Conservation (phyloP, 495 filamentous ascomycete genomes). For the Hypoxylon perforatum region DNA sequence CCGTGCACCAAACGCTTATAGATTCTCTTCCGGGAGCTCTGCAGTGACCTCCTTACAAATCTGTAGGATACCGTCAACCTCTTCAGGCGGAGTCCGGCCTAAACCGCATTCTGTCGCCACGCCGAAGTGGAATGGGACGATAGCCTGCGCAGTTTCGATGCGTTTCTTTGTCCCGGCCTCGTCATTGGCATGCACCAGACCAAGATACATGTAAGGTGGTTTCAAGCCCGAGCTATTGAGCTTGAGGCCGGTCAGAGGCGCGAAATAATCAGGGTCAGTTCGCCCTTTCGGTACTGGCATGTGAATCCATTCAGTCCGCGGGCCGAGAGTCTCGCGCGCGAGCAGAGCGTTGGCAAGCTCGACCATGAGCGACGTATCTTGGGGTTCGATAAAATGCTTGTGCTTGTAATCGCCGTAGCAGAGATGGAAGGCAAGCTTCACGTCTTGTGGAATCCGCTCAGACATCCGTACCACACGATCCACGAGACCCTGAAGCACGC, state of each 20-base stretch:
- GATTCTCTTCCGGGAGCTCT: neutral
- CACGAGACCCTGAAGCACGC: conserved; percentile 51
- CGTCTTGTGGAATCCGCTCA: conserved; percentile 46
- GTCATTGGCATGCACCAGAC: conserved; percentile 55
- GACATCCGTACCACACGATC: conserved; percentile 46
- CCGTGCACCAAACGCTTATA: no score
- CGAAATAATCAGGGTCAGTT: conserved; percentile 35
- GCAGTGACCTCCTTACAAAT: conserved; percentile 38
- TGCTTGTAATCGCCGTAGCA: conserved; percentile 60
- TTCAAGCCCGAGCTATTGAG: conserved; percentile 41
- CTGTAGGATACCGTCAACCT: conserved; percentile 49
- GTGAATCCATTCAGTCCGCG: conserved; percentile 55
- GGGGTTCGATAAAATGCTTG: conserved; percentile 56
- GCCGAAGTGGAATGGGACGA: conserved; percentile 46
- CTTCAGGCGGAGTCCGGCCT: conserved; percentile 52
- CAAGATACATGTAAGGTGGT: conserved; percentile 50
- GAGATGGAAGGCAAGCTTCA: conserved; percentile 56
- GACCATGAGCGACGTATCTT: conserved; percentile 46
- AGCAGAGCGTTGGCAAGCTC: conserved; percentile 46
- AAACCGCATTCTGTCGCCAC: conserved; percentile 59
- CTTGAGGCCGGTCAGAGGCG: conserved; percentile 47
- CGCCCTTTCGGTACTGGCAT: conserved; percentile 55
- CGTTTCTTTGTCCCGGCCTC: conserved; percentile 50
- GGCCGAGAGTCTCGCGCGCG: conserved; percentile 24
- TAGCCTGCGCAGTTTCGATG: conserved; percentile 48